These are phyloP conservation scores for Luzula sylvatica DNA, from an alignment of 176 grass and related monocot genomes.

Conservation along the genomic window DNA sequence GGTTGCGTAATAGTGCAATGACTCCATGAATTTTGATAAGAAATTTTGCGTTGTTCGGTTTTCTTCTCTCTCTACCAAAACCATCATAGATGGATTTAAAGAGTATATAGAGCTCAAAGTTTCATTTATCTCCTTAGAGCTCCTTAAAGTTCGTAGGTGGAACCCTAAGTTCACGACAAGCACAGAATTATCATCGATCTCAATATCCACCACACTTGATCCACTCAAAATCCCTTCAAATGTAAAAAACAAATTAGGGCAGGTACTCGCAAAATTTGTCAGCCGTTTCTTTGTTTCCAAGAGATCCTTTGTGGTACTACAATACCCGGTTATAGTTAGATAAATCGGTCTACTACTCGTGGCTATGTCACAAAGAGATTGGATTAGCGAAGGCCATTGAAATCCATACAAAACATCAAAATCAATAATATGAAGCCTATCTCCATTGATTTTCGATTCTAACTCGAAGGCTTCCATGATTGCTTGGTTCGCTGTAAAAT, in stretches of 20 bases:
- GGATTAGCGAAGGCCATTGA: constrained; percentile 90
- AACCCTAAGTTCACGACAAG: constrained; percentile 68
- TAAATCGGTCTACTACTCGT: constrained; percentile 19
- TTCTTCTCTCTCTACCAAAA: constrained; percentile 42
- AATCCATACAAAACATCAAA: constrained; percentile 74
- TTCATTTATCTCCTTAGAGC: constrained; percentile 18
- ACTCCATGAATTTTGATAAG: constrained; percentile 34
- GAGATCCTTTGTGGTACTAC: constrained; percentile 38
- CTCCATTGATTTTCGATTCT: constrained; percentile 16
- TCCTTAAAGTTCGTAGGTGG: constrained; percentile 20
- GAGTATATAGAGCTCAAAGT: constrained; percentile 32
- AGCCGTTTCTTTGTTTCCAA: constrained; percentile 45
- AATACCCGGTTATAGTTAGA: constrained; percentile 53
- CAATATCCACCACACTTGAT: constrained; percentile 1
- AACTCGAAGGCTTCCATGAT: constrained; percentile 69
- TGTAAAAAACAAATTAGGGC: constrained; percentile 40
- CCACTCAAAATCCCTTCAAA: constrained; percentile 44
- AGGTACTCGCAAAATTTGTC: constrained; percentile 39
- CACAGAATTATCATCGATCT: constrained; percentile 28
- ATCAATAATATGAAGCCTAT: constrained; percentile 55
- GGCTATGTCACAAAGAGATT: constrained; percentile 53
- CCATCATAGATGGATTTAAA: constrained; percentile 45
- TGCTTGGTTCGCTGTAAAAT: constrained; percentile 95
- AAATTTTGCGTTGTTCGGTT: constrained; percentile 14
- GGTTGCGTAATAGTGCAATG: constrained; percentile 47